Conservation (phyloP, 2,329 filamentous ascomycete genomes). For the Verticillium longisporum region DNA sequence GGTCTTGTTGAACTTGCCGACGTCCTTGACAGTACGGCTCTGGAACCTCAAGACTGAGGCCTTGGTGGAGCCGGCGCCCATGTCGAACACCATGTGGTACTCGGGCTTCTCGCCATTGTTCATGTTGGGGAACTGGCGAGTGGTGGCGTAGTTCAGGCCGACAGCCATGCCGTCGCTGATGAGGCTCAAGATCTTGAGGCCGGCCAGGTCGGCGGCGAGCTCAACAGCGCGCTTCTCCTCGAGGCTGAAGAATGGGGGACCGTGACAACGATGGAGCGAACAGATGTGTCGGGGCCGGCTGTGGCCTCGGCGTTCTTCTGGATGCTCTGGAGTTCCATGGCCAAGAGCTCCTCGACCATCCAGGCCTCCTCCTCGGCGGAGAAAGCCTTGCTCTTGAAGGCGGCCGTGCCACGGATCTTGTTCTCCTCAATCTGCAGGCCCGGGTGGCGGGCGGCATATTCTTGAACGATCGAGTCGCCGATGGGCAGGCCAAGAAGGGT, state of each 20-base stretch:
- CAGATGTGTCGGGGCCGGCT: conserved; percentile 65
- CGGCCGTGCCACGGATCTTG: conserved; percentile 59
- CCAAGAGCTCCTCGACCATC: conserved; percentile 87
- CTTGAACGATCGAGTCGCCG: conserved; percentile 53
- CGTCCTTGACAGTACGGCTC: conserved; percentile 79
- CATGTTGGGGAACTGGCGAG: conserved; percentile 78
- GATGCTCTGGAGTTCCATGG: conserved; percentile 93
- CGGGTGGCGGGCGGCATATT: conserved; percentile 72
- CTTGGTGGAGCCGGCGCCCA: conserved; percentile 92
- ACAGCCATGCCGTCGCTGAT: conserved; percentile 89
- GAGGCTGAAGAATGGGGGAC: conserved; percentile 84
- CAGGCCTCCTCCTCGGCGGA: conserved; percentile 54
- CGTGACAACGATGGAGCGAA: conserved; percentile 82
- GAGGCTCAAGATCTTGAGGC: conserved; percentile 75
- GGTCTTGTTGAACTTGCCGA: conserved; percentile 92
- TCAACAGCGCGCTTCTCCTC: conserved; percentile 86
- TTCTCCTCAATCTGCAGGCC: conserved; percentile 62
- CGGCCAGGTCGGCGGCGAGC: conserved; percentile 79
- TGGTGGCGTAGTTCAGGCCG: conserved; percentile 90
- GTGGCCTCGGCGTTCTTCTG: conserved; percentile 79
- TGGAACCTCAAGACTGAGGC: conserved; percentile 88
- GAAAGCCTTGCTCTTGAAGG: conserved; percentile 73
- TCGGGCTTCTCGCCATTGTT: conserved; percentile 81
- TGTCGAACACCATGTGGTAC: conserved; percentile 90
- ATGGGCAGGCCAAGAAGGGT: conserved; percentile 68